Base-by-base conservation (phyloP, 2,329 filamentous ascomycete genomes). In the Juglanconis oblonga region DNA sequence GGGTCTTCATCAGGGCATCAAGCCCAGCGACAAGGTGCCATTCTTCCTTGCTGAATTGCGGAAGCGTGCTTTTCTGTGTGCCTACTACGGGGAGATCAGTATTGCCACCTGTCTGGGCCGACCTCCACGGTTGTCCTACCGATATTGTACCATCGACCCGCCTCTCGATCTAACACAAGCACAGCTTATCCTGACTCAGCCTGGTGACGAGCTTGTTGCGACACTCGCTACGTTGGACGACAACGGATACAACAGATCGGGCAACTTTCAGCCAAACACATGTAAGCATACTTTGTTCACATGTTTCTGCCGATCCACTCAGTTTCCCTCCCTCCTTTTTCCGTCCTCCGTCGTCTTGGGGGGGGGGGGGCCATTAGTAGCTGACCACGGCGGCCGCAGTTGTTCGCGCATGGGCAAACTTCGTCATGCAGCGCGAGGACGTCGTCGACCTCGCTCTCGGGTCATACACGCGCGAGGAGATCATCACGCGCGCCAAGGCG, bases 361-460 rank as follows among this genome's bases (percentile, higher is more conserved):
- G n/a, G n/a, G n/a, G n/a, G n/a, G n/a, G n/a, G 24, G 24, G 24
- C 24, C 32, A 45, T 9, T 17, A 13, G 8, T 31, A 10, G 40
- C 42, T 55, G 31, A 55, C 42, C 32, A 44, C 9, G 7, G 17
- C n/a, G 13, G 17, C 5, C 24, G 32, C 29, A 57, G 55, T 24
- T n/a, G 14, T 67, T 57, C 68, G 69, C 17, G 61, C 62, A 2
- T 71, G 68, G 66, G 48, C 68, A 17, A 64, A 64, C 5, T 68
- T 70, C 31, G 64, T 67, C 14, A 65, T 64, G 0, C 57, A 55
- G 4, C 66, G 72, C n/a, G 72, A 74, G 62, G 72, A 74, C n/a
- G 67, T 74, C 24, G 65, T 74, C 9, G 72, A 74, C 59, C 64
- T 74, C 33, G 68, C 72, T 3, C 57, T 74, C 1, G 67, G 67